These are phyloP conservation scores for Posidonia australis DNA, from an alignment of 106 monocot species.

Conservation along the genomic window DNA sequence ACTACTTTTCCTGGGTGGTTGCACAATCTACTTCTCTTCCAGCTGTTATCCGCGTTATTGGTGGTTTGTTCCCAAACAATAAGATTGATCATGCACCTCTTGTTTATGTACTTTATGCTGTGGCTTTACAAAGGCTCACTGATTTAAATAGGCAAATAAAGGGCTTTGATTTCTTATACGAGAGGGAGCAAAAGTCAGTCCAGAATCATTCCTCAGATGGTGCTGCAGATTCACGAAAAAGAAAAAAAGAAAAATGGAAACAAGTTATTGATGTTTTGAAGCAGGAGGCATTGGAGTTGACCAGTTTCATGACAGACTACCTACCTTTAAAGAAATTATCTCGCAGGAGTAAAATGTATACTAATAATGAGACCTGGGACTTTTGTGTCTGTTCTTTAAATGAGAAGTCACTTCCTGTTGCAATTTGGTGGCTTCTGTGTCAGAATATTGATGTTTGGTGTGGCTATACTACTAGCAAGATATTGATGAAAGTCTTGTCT, in stretches of 20 bases:
- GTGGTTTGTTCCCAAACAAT: slow-evolving; percentile 19
- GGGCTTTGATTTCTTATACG: slow-evolving; percentile 42
- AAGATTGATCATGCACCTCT: slow-evolving; percentile 29
- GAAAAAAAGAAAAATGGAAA: slow-evolving; percentile 23
- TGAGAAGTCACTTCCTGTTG: slow-evolving; percentile 41
- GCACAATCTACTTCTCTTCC: slow-evolving; percentile 43
- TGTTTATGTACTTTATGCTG: slow-evolving; percentile 41
- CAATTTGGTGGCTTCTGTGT: slow-evolving; percentile 70
- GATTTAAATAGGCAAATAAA: slow-evolving; percentile 58
- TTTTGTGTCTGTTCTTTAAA: slow-evolving; percentile 49
- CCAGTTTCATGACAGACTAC: slow-evolving; percentile 35
- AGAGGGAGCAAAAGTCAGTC: slow-evolving; percentile 9
- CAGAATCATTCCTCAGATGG: slow-evolving; percentile 9
- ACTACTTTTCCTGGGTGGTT: slow-evolving; percentile 76
- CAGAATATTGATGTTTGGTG: slow-evolving; percentile 72
- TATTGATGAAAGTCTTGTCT: slow-evolving; percentile 45
- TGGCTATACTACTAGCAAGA: slow-evolving; percentile 41
- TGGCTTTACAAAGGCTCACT: slow-evolving; percentile 58
- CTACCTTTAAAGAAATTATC: slow-evolving; percentile 10
- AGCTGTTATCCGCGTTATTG: slow-evolving; percentile 30
- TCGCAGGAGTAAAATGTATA: not conserved
- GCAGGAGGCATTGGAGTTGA: slow-evolving; percentile 47
- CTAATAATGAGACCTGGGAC: slow-evolving; percentile 41
- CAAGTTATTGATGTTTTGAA: slow-evolving; percentile 13
- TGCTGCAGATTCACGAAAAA: slow-evolving; percentile 1